Conservation (phyloP, 495 filamentous ascomycete genomes). For the Neurospora sp. region DNA sequence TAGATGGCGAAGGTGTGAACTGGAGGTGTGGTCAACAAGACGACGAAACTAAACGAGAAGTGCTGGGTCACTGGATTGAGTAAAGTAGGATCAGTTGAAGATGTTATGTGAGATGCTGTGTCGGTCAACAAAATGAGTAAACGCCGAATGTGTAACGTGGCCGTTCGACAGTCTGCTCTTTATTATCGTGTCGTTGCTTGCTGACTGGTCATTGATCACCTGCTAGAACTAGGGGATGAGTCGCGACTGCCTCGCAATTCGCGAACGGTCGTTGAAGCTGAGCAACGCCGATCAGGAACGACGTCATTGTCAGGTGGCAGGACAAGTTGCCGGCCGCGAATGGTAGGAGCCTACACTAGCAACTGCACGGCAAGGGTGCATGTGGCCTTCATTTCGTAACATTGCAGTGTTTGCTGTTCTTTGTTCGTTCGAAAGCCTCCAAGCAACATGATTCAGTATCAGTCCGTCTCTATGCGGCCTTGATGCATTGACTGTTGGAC, state of each 20-base stretch:
- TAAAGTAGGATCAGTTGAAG: not conserved
- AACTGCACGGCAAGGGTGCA: not conserved
- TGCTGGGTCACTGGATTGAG: not conserved
- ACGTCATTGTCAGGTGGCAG: constrained; percentile 22
- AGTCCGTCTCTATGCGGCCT: not conserved
- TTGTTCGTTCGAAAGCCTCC: not conserved
- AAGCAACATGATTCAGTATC: not conserved
- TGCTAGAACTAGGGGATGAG: not conserved
- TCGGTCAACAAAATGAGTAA: not conserved
- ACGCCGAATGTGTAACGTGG: not conserved
- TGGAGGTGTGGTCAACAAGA: not conserved
- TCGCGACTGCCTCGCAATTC: not conserved
- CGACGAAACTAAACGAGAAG: not conserved
- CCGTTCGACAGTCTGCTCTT: not conserved
- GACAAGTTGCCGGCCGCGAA: not conserved
- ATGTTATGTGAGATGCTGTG: too few relatives aligned
- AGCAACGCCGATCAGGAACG: constrained; percentile 2
- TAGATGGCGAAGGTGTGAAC: not conserved
- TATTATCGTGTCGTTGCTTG: not conserved
- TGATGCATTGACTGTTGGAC: not conserved
- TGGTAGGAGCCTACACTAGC: not conserved
- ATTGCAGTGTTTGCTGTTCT: not conserved
- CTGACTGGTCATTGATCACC: not conserved
- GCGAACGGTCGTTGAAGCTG: not conserved
- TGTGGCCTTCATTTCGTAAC: not conserved